Evolutionary conservation across 768 basidiomycete species (phyloP).

Genomic region (Phanerodontia chrysosporium): DNA sequence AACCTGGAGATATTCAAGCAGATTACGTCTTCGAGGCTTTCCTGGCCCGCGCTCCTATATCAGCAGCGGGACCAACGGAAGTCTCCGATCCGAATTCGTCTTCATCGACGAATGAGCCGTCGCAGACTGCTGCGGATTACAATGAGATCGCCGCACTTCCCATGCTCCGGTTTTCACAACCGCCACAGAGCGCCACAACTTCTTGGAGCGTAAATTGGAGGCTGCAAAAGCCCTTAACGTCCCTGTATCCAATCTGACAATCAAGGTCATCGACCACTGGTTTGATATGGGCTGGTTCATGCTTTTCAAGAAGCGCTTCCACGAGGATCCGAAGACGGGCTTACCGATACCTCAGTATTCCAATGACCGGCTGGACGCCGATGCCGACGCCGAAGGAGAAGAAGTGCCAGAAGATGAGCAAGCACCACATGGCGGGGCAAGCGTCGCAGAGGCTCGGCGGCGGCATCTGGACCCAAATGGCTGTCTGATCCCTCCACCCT

Average conservation of each 20-base stretch:
- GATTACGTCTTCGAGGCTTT: slow-evolving; percentile 69
- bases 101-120: too few species aligned
- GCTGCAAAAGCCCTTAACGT: slow-evolving; percentile 60
- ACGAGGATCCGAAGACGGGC: slow-evolving; percentile 23
- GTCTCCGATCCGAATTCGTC: neutral
- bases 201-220: slow-evolving; percentile 70
- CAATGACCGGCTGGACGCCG: slow-evolving; percentile 1
- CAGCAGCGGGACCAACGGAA: too few species aligned
- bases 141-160: slow-evolving; percentile 19
- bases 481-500: slow-evolving; percentile 2
- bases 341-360: slow-evolving; percentile 18
- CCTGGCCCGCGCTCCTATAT: slow-evolving; percentile 31
- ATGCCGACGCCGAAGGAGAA: neutral
- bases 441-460: slow-evolving; percentile 2
- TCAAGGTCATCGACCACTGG: slow-evolving; percentile 77
- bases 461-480: slow-evolving; percentile 3
- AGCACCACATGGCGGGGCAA: neutral
- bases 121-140: too few species aligned
- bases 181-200: slow-evolving; percentile 62
- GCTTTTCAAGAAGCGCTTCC: slow-evolving; percentile 60
- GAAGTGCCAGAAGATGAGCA: slow-evolving; percentile 3
- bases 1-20: slow-evolving; percentile 85
- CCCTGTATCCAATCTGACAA: slow-evolving; percentile 70
- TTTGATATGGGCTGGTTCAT: slow-evolving; percentile 74
- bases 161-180: slow-evolving; percentile 24